Evolutionary conservation across 129 eudicot genomes (phyloP), one percentile per base, ranked within the genome.

Genomic region (Arctium lappa): DNA sequence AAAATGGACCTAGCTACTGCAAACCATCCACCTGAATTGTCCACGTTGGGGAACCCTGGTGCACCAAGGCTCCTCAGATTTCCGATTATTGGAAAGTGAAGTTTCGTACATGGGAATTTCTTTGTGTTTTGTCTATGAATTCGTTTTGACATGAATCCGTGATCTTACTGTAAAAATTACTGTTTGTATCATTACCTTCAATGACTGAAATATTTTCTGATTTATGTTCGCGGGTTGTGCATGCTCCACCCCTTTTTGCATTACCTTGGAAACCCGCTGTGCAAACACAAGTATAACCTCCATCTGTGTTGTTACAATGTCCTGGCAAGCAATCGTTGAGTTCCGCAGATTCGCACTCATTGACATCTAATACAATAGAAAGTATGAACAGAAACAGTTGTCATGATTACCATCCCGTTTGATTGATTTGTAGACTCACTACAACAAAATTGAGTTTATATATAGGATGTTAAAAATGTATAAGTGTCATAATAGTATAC

Each of bases 251-350:
- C 27, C 27, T 22, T 22, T 22, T 22, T 22, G 27, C 27, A 22
- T 22, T 22, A 22, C 27, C 27, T 22, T 22, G 27, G 27, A 22
- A 22, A 40, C 46, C 46, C 9, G 46, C 46, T 50, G 77, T 36
- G 77, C 87, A 84, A 79, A 48, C 37, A 34, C 87, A 79, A 27
- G 44, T 39, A 74, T 40, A 79, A 74, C 77, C 36, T 22, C 84
- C 84, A 34, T 34, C 2, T 7, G 63, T 74, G 68, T 84, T 79
- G 27, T 66, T 75, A 68, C 87, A 85, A 27, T 6, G 39, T 72
- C 62, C 72, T 33, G 60, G 48, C 80, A 40, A 38, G 77, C 87
- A 85, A 12, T 74, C 72, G 36, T 85, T 66, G 39, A 10, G 81
- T 3, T 77, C 6, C 5, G 46, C 8, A 8, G 12, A 8, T 29